Percentiles rank a stretch among this genome's conserved stretches.
These are phyloP conservation scores for Ambrosiella xylebori DNA, from an alignment of 2,329 filamentous ascomycete species.

Conservation along the genomic window DNA sequence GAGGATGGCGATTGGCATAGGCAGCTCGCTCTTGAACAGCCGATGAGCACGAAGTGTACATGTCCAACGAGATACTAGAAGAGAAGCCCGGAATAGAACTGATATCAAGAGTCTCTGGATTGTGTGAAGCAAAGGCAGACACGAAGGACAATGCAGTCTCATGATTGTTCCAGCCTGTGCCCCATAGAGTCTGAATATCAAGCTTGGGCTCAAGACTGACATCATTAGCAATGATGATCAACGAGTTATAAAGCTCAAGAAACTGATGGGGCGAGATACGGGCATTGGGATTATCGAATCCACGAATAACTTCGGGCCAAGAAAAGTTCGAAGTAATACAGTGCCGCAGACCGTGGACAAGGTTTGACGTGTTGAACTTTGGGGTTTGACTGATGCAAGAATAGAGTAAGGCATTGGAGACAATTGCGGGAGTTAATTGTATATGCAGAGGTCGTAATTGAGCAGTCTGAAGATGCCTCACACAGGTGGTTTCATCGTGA, in stretches of 20 bases:
- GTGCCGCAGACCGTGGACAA: constrained; percentile 47
- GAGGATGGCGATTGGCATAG: constrained; percentile 61
- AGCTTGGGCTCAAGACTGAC: constrained; percentile 37
- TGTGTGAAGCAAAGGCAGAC: constrained; percentile 64
- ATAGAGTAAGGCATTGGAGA: constrained; percentile 62
- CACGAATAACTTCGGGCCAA: constrained; percentile 55
- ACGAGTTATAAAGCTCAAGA: constrained; percentile 58
- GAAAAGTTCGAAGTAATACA: constrained; percentile 45
- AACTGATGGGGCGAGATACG: constrained; percentile 68
- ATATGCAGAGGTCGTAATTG: constrained; percentile 28
- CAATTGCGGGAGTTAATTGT: constrained; percentile 53
- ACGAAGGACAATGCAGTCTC: constrained; percentile 90
- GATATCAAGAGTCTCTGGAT: constrained; percentile 61
- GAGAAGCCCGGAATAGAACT: constrained; percentile 69
- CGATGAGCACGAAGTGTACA: constrained; percentile 32
- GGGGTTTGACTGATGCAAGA: constrained; percentile 40
- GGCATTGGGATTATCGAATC: constrained; percentile 65
- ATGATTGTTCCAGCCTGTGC: constrained; percentile 69
- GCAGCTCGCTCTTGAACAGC: constrained; percentile 35
- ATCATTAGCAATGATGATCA: constrained; percentile 54
- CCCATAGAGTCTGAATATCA: constrained; percentile 81
- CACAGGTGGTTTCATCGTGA: constrained; percentile 51
- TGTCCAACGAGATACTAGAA: constrained; percentile 51
- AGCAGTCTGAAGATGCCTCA: constrained; percentile 32
- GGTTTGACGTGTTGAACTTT: constrained; percentile 31